A percentile compares a stretch with the other conserved stretches of the same genome.
These are phyloP conservation scores for Pythium diclinum DNA, from an alignment of 352 stramenopile species.

Conservation along the genomic window DNA sequence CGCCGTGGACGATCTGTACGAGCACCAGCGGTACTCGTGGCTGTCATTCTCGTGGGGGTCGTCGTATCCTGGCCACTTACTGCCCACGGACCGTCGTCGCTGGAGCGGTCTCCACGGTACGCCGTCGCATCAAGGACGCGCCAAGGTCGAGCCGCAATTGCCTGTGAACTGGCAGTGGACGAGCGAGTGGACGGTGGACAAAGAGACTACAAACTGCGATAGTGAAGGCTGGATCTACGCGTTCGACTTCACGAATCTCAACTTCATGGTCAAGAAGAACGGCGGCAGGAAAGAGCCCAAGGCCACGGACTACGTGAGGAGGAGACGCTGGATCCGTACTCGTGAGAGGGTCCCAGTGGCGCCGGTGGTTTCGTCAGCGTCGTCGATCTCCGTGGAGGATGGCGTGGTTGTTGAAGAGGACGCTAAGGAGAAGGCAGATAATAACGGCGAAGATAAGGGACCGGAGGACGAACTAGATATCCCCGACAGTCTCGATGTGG, in stretches of 20 bases:
- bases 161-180: conserved; percentile 68
- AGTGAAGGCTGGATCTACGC: conserved; percentile 71
- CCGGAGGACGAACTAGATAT: conserved; percentile 17
- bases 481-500: conserved; percentile 19
- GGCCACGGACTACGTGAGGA: conserved; percentile 65
- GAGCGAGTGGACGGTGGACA: conserved; percentile 60
- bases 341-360: conserved; percentile 34
- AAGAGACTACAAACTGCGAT: conserved; percentile 49
- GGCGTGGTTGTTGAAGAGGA: not conserved
- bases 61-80: conserved; percentile 62
- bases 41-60: conserved; percentile 72
- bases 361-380: not conserved
- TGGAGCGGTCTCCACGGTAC: conserved; percentile 58
- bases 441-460: conserved; percentile 1
- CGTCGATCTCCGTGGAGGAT: not conserved
- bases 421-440: not conserved
- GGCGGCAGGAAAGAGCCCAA: conserved; percentile 48
- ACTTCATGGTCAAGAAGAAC: conserved; percentile 56
- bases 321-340: conserved; percentile 59
- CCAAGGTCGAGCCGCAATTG: conserved; percentile 61
- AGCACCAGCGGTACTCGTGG: conserved; percentile 82
- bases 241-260: conserved; percentile 81
- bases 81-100: conserved; percentile 58
- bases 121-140: conserved; percentile 53
- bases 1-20: conserved; percentile 72